phyloP scores from a whole-genome alignment of 257 asterid species.

The Scutellaria minor region DNA sequence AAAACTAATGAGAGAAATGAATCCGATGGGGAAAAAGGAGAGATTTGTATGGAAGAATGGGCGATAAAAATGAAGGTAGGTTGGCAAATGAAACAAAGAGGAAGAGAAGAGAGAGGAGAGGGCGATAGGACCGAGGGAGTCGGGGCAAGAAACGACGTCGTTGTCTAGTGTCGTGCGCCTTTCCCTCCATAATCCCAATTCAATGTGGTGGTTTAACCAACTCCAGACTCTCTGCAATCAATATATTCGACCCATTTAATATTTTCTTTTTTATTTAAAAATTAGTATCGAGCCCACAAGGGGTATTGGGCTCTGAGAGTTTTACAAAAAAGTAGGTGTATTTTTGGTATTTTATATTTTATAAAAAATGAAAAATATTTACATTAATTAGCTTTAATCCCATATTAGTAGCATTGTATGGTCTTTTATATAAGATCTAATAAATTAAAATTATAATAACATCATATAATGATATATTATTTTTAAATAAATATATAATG shows the following conservation, averaged over 20 bases:
- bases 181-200: slow-evolving; percentile 41
- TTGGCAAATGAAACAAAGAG: slow-evolving; percentile 15
- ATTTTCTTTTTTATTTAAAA: too few relatives aligned
- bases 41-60: slow-evolving; percentile 38
- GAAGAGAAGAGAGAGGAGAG: not conserved
- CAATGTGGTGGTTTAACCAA: slow-evolving; percentile 33
- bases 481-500: too few relatives aligned
- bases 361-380: not conserved
- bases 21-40: slow-evolving; percentile 11
- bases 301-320: too few relatives aligned
- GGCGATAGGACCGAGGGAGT: slow-evolving; percentile 55
- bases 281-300: too few relatives aligned
- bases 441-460: too few relatives aligned
- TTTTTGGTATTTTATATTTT: not conserved
- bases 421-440: too few relatives aligned
- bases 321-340: not conserved
- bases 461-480: too few relatives aligned
- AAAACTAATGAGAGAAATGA: too few relatives aligned
- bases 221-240: not conserved
- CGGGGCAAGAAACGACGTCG: slow-evolving; percentile 34
- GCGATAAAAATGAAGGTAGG: slow-evolving; percentile 47
- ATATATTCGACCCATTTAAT: slow-evolving; percentile 24
- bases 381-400: not conserved
- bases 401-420: too few relatives aligned
- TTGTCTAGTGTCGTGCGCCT: slow-evolving; percentile 21